Evolutionary conservation across 345 rosid genomes (phyloP).

Genomic region (Eucalyptus melliodora): DNA sequence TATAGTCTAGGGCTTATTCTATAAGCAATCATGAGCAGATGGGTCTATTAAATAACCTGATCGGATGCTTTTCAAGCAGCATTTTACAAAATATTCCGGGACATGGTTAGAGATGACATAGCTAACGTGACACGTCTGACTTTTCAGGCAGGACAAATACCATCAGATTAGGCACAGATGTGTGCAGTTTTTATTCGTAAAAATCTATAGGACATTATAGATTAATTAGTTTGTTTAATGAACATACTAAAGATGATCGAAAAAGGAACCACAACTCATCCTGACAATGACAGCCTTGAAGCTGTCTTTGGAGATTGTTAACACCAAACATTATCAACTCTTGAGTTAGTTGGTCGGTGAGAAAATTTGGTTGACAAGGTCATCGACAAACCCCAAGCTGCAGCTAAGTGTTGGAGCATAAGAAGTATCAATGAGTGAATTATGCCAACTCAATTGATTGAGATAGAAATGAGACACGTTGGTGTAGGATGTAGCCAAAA

Average conservation of each 20-base stretch:
- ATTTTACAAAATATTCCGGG: background rate
- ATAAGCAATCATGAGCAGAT: background rate
- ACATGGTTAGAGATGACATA: background rate
- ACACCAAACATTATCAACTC: background rate
- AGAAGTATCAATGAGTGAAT: too few relatives aligned
- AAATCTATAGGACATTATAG: too few relatives aligned
- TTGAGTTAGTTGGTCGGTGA: background rate
- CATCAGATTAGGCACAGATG: background rate
- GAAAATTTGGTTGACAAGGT: background rate
- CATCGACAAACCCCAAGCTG: background rate
- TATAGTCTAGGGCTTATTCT: background rate
- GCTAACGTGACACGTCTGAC: fast-evolving
- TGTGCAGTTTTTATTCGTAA: too few relatives aligned
- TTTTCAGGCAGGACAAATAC: too few relatives aligned
- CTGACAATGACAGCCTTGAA: background rate
- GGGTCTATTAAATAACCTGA: background rate
- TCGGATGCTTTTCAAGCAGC: background rate
- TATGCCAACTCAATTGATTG: too few relatives aligned
- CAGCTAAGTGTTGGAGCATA: too few relatives aligned
- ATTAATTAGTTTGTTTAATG: background rate
- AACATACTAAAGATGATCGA: too few relatives aligned
- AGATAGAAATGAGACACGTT: background rate
- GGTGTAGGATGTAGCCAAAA: background rate
- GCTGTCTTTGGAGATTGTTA: background rate
- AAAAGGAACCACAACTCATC: background rate